phyloP scores from a whole-genome alignment of 2,329 filamentous ascomycete genomes.

The Aspergillus uvarum region DNA sequence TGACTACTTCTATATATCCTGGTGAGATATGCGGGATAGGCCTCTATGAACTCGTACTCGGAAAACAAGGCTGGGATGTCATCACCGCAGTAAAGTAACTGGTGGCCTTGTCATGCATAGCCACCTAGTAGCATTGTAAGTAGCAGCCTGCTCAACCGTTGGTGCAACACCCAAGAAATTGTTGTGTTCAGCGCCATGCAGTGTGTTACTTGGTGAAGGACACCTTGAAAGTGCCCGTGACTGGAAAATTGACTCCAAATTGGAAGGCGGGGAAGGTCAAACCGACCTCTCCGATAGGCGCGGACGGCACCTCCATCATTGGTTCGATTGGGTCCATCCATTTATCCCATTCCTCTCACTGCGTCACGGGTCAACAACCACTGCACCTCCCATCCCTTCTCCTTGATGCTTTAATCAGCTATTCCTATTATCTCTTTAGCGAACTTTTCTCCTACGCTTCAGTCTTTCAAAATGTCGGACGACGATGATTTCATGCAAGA shows the following conservation, averaged over 20 bases:
- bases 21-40: too few relatives aligned
- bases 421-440: background rate
- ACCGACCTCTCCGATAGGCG: conserved; percentile 19
- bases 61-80: too few relatives aligned
- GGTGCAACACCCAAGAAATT: background rate
- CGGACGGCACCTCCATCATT: conserved; percentile 10
- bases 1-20: too few relatives aligned
- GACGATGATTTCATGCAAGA: conserved; percentile 94
- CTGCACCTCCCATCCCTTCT: background rate
- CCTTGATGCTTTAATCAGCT: background rate
- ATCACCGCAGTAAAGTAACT: too few relatives aligned
- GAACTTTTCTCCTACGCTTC: background rate
- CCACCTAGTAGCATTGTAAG: background rate
- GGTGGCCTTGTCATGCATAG: too few relatives aligned
- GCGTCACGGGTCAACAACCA: too few relatives aligned
- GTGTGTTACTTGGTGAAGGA: background rate
- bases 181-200: background rate
- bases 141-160: background rate
- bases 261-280: background rate
- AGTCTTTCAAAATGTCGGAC: conserved; percentile 62
- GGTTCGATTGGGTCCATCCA: too few relatives aligned
- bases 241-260: background rate
- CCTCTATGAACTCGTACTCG: too few relatives aligned
- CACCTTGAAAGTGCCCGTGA: background rate
- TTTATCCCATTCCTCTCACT: background rate